Evolutionary conservation across 1,284 basidiomycete genomes (phyloP).

Genomic region (Bjerkandera adusta): DNA sequence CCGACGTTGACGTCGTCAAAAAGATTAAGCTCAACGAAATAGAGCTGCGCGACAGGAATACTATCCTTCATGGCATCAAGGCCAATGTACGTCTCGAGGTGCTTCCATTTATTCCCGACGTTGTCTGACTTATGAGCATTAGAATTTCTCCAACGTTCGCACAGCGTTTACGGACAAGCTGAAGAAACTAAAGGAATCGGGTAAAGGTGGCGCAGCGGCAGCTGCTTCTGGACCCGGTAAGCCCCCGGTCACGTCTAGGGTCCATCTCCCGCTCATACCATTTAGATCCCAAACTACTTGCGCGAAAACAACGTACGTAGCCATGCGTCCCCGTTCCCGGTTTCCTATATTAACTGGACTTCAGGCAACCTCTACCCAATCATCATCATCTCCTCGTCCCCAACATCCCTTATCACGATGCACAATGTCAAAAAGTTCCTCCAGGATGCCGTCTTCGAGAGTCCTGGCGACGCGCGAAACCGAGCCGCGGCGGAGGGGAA

Average conservation of each 20-base stretch:
- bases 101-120: background rate
- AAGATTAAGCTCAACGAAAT: constrained; percentile 72
- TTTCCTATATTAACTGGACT: background rate
- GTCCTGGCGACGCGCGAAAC: constrained; percentile 71
- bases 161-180: constrained; percentile 65
- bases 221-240: constrained; percentile 36
- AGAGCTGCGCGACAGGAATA: constrained; percentile 73
- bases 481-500: constrained; percentile 72
- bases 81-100: constrained; percentile 61
- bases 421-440: constrained; percentile 95
- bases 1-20: constrained; percentile 83
- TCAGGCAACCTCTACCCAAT: constrained; percentile 74
- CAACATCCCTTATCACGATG: constrained; percentile 95
- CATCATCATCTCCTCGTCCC: constrained; percentile 95
- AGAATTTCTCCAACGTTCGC: constrained; percentile 75
- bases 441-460: constrained; percentile 87
- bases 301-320: constrained; percentile 63
- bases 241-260: constrained; percentile 6
- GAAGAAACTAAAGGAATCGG: constrained; percentile 69
- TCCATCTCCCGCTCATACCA: background rate
- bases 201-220: constrained; percentile 44
- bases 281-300: constrained; percentile 51
- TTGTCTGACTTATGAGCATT: background rate
- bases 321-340: background rate
- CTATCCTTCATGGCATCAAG: constrained; percentile 75